These are phyloP conservation scores for Dittrichia graveolens DNA, from an alignment of 129 eudicot genomes.

Conservation along the genomic window DNA sequence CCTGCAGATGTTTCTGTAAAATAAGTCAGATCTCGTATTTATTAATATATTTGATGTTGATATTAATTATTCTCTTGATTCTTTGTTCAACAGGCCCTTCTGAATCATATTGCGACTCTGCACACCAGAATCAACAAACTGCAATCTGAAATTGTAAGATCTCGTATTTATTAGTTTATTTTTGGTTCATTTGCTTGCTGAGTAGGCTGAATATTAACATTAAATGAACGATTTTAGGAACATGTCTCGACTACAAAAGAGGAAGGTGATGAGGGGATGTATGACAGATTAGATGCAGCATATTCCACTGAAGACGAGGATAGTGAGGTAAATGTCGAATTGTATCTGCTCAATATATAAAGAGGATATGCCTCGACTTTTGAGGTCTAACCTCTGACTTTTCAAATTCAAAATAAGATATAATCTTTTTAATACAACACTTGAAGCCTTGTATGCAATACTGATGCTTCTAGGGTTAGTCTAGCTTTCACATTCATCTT, in stretches of 20 bases:
- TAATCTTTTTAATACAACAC: neutral
- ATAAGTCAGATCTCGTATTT: too few relatives aligned
- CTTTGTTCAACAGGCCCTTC: conserved; percentile 67
- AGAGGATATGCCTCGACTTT: neutral
- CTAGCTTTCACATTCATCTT: neutral
- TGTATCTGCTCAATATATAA: neutral
- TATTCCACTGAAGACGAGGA: conserved; percentile 83
- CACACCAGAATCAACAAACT: conserved; percentile 63
- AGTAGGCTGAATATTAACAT: conserved; percentile 7
- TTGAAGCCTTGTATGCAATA: neutral
- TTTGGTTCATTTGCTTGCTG: neutral
- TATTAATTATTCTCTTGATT: conserved; percentile 19
- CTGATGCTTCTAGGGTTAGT: neutral
- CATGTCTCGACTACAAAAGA: conserved; percentile 62
- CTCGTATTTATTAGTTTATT: conserved; percentile 3
- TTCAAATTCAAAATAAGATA: neutral
- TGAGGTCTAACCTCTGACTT: conserved; percentile 10
- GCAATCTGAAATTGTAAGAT: conserved; percentile 76
- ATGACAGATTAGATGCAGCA: conserved; percentile 62
- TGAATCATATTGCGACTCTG: conserved; percentile 64
- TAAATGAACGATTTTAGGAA: conserved; percentile 50
- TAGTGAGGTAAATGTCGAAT: conserved; percentile 57
- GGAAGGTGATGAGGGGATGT: conserved; percentile 59
- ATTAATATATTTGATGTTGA: too few relatives aligned
- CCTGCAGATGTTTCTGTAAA: too few relatives aligned